Evolutionary conservation across 441 rosid species (phyloP).

Genomic region (Populus hybrid): DNA sequence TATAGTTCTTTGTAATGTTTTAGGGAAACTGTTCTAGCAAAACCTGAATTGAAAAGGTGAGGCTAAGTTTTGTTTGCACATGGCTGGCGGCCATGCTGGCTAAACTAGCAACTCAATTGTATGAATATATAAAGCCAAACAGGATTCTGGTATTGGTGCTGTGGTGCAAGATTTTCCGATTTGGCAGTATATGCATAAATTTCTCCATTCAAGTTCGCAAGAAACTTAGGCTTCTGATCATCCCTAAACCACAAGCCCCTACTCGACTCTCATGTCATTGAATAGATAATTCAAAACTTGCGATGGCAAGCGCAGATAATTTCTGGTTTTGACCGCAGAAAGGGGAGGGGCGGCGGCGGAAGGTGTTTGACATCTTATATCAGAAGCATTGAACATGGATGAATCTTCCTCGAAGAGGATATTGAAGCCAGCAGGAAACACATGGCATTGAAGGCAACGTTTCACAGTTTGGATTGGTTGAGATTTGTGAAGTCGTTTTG

Average conservation of each 20-base stretch:
- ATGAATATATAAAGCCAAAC: neutral
- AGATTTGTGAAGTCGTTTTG: neutral
- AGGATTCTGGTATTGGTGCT: neutral
- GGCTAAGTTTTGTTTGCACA: slow-evolving; percentile 19
- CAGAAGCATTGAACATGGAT: neutral
- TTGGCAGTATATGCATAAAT: neutral
- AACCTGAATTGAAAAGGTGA: slow-evolving; percentile 13
- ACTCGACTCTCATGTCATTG: neutral
- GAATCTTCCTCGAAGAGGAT: neutral
- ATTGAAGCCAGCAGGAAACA: neutral
- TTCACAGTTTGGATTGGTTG: neutral
- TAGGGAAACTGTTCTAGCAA: slow-evolving; percentile 10
- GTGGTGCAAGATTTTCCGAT: neutral
- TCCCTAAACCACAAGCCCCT: neutral
- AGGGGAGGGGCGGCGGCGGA: neutral
- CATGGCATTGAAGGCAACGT: neutral
- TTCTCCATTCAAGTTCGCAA: neutral
- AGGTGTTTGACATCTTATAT: neutral
- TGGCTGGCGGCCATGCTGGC: slow-evolving; percentile 12
- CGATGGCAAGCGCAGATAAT: neutral
- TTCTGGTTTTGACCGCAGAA: neutral
- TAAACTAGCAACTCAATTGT: neutral
- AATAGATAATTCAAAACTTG: neutral
- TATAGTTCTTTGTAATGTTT: slow-evolving; percentile 5
- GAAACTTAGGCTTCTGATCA: neutral